Evolutionary conservation across 257 asterid species (phyloP), one percentile per base, ranked within the genome.

Genomic region (Penstemon davidsonii): DNA sequence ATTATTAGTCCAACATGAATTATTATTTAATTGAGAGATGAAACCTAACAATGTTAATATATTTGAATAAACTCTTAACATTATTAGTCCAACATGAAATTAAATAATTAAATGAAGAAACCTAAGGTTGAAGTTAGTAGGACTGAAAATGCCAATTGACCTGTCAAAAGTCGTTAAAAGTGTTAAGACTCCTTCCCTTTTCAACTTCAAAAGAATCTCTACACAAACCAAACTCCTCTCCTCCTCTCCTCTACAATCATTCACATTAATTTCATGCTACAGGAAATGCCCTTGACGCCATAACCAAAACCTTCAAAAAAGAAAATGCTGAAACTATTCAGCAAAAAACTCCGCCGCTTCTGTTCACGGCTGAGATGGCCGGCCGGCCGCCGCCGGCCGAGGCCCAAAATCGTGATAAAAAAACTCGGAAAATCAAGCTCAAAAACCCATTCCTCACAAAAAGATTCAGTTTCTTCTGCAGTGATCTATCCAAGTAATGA

Each of bases 401-500:
- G 79, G 55, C 82, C 80, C 12, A 92, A 80, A 68, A 79, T 89
- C 64, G 87, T 82, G 42, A 78, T 89, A 7, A 80, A 69, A 64
- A 83, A 85, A 77, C 70, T 89, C 4, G 89, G 87, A 11, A 87
- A 83, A 55, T 76, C 91, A 0, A 78, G 58, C 66, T 80, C 95
- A 2, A 71, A 76, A 50, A 50, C 85, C 3, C 79, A 12, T 43
- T 64, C 75, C 41, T 78, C 72, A 2, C 52, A 59, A 4, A 73
- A 68, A 49, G 77, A 50, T 63, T 53, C 65, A 18, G 41, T 47
- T 46, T 79, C 87, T 2, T 85, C 97, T 0, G 96, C 96, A 4
- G 87, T 76, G 68, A 91, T 94, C 54, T 86, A 85, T 56, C 96
- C 97, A 0, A 88, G 89, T 41, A 67, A 66, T 4, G 93, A 85